phyloP scores from a whole-genome alignment of 768 basidiomycete species.

The Pisolithus tinctorius region DNA sequence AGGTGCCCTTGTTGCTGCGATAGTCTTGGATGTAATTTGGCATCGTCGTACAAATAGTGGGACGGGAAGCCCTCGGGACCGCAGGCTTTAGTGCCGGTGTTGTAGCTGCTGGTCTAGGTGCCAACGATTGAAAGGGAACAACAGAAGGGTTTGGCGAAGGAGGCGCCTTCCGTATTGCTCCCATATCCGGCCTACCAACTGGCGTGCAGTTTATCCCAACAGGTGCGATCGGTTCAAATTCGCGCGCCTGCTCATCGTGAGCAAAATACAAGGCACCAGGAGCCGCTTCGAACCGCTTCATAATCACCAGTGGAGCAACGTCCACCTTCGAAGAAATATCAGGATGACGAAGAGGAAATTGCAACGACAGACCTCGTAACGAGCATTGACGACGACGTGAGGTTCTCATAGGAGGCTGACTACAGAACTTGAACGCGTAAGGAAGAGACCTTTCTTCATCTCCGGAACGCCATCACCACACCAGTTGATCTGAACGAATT shows the following conservation, averaged over 20 bases:
- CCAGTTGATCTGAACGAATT: slow-evolving; percentile 96
- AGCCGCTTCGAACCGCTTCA: slow-evolving; percentile 80
- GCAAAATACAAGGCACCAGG: slow-evolving; percentile 88
- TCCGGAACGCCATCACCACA: slow-evolving; percentile 96
- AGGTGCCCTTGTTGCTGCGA: slow-evolving; percentile 36
- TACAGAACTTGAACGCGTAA: slow-evolving; percentile 78
- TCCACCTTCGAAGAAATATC: slow-evolving; percentile 49
- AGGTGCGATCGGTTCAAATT: slow-evolving; percentile 73
- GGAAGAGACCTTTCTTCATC: slow-evolving; percentile 86
- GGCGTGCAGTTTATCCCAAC: slow-evolving; percentile 74
- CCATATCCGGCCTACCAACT: slow-evolving; percentile 70
- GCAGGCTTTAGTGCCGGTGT: slow-evolving; percentile 22
- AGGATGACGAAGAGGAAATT: not conserved
- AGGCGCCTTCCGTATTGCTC: slow-evolving; percentile 44
- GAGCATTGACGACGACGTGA: slow-evolving; percentile 81
- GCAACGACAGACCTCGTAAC: slow-evolving; percentile 61
- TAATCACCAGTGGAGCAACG: slow-evolving; percentile 72
- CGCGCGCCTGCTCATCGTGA: slow-evolving; percentile 70
- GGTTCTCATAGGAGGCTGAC: slow-evolving; percentile 73
- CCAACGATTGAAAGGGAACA: slow-evolving; percentile 22
- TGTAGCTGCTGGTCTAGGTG: slow-evolving; percentile 10
- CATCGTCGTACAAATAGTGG: slow-evolving; percentile 42
- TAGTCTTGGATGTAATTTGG: slow-evolving; percentile 33
- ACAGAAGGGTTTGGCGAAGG: slow-evolving; percentile 24
- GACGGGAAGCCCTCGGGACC: slow-evolving; percentile 37